Evolutionary conservation across 2,329 filamentous ascomycete genomes (phyloP), one percentile per base, ranked within the genome.

Genomic region (Phoma herbarum): DNA sequence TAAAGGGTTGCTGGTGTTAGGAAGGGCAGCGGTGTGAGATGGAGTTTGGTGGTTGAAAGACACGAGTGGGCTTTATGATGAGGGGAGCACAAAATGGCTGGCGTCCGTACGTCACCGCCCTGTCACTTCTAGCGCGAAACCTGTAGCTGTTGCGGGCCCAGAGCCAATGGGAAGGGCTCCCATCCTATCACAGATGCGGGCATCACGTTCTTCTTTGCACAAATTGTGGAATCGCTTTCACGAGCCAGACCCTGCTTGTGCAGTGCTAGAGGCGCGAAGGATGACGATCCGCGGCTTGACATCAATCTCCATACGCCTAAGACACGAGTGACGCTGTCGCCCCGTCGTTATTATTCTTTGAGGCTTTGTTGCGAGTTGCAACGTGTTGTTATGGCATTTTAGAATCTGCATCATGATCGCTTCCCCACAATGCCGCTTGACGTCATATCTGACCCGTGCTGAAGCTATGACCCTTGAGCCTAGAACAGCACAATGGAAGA

Each of bases 351-450:
- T 33, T 59, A 23, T 41, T n/a, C 39, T 50, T 33, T 10, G 26
- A 60, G 37, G 33, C 25, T 28, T 33, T 47, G 16, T 49, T 48
- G 48, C 43, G 47, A 47, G 25, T 44, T 43, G 50, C 39, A 52
- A 49, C 43, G 39, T 59, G 53, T 61, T 60, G 57, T 54, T 47
- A 71, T 72, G 68, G 70, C 54, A 70, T 68, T 73, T 68, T 44
- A 57, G 63, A 67, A 61, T 67, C 68, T 62, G 65, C 70, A 71
- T 72, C 57, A 49, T 35, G 41, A 68, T 65, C 53, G 49, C 16
- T 35, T 35, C 31, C 31, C 31, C 31, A 35, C 31, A 35, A 35
- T 35, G 31, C 16, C 31, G 31, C 7, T 58, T 64, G 59, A 67
- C 56, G 62, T 66, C 63, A 64, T 47, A 14, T 23, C 18, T 28